A percentile compares a stretch with the other conserved stretches of the same genome.
phyloP scores from a whole-genome alignment of 75 land plant species.

The Selaginella moellendorffii region DNA sequence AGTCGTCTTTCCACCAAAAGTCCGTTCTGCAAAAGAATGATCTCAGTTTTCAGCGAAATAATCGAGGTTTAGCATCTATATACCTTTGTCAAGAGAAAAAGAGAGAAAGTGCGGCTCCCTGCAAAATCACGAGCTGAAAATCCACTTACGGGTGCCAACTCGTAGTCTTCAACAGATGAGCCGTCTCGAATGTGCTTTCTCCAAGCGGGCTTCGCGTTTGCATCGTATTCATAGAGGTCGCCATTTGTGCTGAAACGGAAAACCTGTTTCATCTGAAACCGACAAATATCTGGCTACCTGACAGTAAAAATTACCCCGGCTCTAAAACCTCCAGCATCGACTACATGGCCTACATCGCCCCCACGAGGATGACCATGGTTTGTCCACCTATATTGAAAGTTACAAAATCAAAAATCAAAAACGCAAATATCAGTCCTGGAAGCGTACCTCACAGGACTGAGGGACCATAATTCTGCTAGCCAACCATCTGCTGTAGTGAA shows the following conservation, averaged over 20 bases:
- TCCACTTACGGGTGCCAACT: conserved; percentile 28
- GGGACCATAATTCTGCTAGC: conserved; percentile 34
- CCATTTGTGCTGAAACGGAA: conserved; percentile 43
- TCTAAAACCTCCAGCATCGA: conserved; percentile 35
- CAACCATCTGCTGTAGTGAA: conserved; percentile 38
- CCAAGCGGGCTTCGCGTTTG: conserved; percentile 56
- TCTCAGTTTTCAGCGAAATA: not conserved
- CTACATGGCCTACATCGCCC: conserved; percentile 48
- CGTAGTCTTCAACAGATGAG: conserved; percentile 17
- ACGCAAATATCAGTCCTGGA: not conserved
- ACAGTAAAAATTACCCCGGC: conserved; percentile 41
- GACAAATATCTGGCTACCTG: no score
- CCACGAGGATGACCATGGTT: conserved; percentile 52
- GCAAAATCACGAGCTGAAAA: conserved; percentile 31
- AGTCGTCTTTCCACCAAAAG: conserved; percentile 42
- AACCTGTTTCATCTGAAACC: not conserved
- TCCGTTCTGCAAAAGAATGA: conserved; percentile 33
- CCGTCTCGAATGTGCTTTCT: conserved; percentile 55
- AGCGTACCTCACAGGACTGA: conserved; percentile 42
- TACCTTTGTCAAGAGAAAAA: conserved; percentile 68
- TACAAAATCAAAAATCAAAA: not conserved
- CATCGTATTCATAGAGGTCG: conserved; percentile 68
- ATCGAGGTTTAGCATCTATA: not conserved
- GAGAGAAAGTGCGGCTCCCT: conserved; percentile 37
- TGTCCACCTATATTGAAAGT: conserved; percentile 35